phyloP scores from a whole-genome alignment of 2,329 filamentous ascomycete species.

The Coniochaeta sp. region DNA sequence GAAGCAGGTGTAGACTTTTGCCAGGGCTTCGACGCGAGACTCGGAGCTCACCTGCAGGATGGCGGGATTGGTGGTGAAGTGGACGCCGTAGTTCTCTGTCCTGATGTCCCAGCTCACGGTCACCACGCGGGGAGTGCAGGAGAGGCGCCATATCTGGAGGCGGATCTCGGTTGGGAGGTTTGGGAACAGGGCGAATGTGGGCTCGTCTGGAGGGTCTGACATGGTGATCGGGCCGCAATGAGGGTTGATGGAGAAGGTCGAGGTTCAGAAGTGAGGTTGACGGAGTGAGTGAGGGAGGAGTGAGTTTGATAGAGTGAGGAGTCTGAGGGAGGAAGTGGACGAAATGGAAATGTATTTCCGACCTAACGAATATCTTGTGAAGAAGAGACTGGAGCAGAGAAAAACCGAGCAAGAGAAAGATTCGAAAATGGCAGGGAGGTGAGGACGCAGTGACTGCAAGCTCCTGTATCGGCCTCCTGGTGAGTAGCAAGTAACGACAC shows the following conservation, averaged over 20 bases:
- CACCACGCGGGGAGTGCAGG: constrained; percentile 27
- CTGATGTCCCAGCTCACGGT: constrained; percentile 28
- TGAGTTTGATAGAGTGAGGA: neutral
- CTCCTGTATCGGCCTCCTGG: neutral
- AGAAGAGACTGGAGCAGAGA: neutral
- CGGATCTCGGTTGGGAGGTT: constrained; percentile 30
- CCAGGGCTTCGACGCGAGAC: constrained; percentile 30
- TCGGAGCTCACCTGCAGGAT: constrained; percentile 33
- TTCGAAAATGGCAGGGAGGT: neutral
- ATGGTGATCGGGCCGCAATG: neutral
- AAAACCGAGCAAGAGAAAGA: neutral
- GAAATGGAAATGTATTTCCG: neutral
- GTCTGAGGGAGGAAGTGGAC: neutral
- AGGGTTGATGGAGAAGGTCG: neutral
- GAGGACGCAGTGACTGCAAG: neutral
- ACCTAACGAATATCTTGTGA: neutral
- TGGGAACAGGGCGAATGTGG: constrained; percentile 24
- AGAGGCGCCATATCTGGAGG: constrained; percentile 30
- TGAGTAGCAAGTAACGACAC: neutral
- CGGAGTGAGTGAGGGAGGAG: neutral
- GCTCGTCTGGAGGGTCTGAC: neutral
- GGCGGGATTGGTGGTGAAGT: constrained; percentile 28
- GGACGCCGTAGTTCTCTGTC: constrained; percentile 25
- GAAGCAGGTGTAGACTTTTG: constrained; percentile 24
- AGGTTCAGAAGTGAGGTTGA: neutral